A percentile compares a stretch with the other conserved stretches of the same genome.
These are phyloP conservation scores for Yamadazyma mexicana DNA, from an alignment of 1,139 yeast genomes.

Conservation along the genomic window DNA sequence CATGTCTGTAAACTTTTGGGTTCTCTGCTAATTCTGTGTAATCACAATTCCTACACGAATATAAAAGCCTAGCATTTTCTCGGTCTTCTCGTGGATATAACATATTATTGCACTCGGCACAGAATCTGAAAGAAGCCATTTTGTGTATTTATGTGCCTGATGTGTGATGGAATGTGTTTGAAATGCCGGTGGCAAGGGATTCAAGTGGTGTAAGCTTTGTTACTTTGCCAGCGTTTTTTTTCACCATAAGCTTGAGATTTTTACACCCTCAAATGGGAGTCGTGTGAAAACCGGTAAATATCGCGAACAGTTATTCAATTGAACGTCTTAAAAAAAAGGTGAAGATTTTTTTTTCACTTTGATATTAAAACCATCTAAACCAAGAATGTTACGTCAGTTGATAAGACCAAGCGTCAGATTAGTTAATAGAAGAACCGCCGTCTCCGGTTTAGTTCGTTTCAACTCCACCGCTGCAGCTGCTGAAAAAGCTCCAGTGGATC, in stretches of 20 bases:
- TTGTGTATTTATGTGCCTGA: conserved; percentile 3
- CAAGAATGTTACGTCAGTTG: conserved; percentile 34
- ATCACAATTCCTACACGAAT: conserved; percentile 93
- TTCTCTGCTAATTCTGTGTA: conserved; percentile 91
- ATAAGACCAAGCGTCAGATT: conserved; percentile 39
- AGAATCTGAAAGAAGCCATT: conserved; percentile 90
- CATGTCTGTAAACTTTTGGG: conserved; percentile 89
- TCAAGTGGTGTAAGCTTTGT: too few species aligned
- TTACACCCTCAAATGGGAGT: not conserved
- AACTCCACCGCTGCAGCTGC: conserved; percentile 55
- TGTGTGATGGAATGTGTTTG: too few species aligned
- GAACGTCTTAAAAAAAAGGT: conserved; percentile 3
- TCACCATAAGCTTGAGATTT: not conserved
- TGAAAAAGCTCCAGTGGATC: conserved; percentile 62
- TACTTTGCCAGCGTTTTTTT: too few species aligned
- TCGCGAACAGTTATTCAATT: not conserved
- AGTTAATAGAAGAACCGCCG: conserved; percentile 24
- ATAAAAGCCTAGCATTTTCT: conserved; percentile 65
- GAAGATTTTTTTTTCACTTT: conserved; percentile 4
- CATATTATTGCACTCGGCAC: conserved; percentile 97
- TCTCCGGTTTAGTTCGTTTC: conserved; percentile 31
- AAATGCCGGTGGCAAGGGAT: too few species aligned
- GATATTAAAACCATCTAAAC: not conserved
- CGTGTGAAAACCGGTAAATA: not conserved
- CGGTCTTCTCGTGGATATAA: conserved; percentile 97